Base-by-base conservation (phyloP, 768 basidiomycete genomes). In the Paxillus ammoniavirescens region DNA sequence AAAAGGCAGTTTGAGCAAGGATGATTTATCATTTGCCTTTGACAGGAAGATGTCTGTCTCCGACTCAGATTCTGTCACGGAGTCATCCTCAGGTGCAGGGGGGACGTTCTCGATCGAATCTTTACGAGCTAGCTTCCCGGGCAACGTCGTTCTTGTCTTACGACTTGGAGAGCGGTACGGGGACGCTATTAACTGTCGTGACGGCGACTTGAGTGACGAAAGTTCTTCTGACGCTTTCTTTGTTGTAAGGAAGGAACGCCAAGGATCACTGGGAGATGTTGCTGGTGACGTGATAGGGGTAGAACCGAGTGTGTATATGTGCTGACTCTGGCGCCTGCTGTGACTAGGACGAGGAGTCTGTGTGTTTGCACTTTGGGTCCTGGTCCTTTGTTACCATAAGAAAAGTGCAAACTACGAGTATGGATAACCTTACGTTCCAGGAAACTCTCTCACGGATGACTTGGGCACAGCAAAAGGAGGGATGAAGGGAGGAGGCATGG, bases 31-130 rank as follows among this genome's bases (percentile, higher is more conserved):
- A 12, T 38, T 47, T 54, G 40, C 42, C 41, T 35, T 62, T 48
- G 54, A 38, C 38, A 42, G 56, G 50, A 53, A n/a, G 17, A 56
- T 33, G 37, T 58, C 52, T 15, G 31, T 37, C n/a, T 67, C 69
- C 5, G 69, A 69, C 44, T 69, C 67, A 7, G 67, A 41, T 53
- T 69, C 69, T n/a, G 71, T 70, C 17, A 55, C 23, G 21, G 69
- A 70, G 23, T 68, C 69, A 0, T 70, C 67, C 28, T 58, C 49
- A 21, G 52, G 42, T 2, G 6, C 49, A 12, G 53, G 52, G 1
- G 49, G 33, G 8, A 50, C 26, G 18, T 56, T 57, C 48, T 49
- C 49, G 14, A 55, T 45, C 14, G 57, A 56, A 42, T 48, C 40
- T 2, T 47, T 47, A 23, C 36, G 43, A 18, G 52, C 8, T 31